These are phyloP conservation scores for Aspergillus biplanus DNA, from an alignment of 495 filamentous ascomycete genomes.

Conservation along the genomic window DNA sequence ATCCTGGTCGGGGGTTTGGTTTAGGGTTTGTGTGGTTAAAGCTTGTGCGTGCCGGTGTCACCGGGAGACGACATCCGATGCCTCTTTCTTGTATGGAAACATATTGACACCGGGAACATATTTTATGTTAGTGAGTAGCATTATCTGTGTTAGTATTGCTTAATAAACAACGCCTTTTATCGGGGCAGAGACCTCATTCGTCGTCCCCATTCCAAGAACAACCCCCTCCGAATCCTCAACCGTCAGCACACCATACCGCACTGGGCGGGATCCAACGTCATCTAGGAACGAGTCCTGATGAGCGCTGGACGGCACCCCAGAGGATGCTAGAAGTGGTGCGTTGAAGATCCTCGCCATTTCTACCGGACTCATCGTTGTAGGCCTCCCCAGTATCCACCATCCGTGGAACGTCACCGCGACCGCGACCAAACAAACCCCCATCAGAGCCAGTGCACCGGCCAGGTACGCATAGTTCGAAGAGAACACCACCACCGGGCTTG, in stretches of 20 bases:
- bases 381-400: not conserved
- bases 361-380: not conserved
- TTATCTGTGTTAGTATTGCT: not conserved
- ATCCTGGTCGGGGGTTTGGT: not conserved
- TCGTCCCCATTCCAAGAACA: conserved; percentile 1
- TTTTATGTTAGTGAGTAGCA: not conserved
- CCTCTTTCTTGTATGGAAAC: too few species aligned
- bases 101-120: not conserved
- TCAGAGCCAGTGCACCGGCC: not conserved
- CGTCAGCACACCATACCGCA: not conserved
- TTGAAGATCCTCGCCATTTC: not conserved
- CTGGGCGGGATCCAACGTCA: not conserved
- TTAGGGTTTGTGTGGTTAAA: not conserved
- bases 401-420: not conserved
- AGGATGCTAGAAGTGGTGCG: not conserved
- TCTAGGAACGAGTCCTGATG: not conserved
- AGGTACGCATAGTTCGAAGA: not conserved
- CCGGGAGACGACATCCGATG: too few species aligned
- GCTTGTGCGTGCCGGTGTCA: not conserved
- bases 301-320: not conserved
- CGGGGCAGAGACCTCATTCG: not conserved
- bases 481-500: not conserved
- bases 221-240: not conserved
- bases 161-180: not conserved
- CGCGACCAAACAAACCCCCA: not conserved